These are phyloP conservation scores for Candida mattraensis DNA, from an alignment of 805 yeast species.

Conservation along the genomic window DNA sequence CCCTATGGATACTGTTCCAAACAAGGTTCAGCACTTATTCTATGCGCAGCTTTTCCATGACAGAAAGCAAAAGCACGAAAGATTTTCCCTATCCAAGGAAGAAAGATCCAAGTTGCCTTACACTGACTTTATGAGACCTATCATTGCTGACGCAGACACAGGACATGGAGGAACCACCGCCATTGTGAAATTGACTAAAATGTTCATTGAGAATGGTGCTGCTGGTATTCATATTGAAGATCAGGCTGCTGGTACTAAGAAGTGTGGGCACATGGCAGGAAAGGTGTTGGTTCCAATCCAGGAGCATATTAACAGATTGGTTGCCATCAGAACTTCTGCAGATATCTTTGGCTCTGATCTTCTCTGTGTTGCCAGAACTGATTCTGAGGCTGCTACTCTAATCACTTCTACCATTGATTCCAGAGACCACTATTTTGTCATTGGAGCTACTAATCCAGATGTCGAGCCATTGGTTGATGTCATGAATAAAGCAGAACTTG, in stretches of 20 bases:
- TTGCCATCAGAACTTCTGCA: constrained; percentile 92
- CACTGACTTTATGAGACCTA: constrained; percentile 89
- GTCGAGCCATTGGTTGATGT: constrained; percentile 71
- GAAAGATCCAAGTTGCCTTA: constrained; percentile 71
- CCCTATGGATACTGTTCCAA: constrained; percentile 98
- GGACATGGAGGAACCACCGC: constrained; percentile 99
- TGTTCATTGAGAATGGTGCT: constrained; percentile 97
- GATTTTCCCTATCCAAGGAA: constrained; percentile 58
- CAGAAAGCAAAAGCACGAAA: constrained; percentile 89
- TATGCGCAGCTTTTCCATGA: constrained; percentile 97
- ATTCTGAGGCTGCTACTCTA: constrained; percentile 96
- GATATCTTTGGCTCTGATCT: constrained; percentile 89
- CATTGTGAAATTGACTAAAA: constrained; percentile 88
- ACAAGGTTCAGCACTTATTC: constrained; percentile 95
- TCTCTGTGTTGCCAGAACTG: constrained; percentile 90
- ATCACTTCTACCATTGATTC: constrained; percentile 90
- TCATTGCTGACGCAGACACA: constrained; percentile 96
- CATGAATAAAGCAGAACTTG: constrained; percentile 76
- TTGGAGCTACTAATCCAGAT: constrained; percentile 88
- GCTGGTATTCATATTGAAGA: constrained; percentile 99
- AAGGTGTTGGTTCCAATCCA: constrained; percentile 96
- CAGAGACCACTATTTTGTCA: constrained; percentile 90
- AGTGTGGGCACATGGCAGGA: constrained; percentile 99
- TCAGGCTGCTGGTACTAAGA: constrained; percentile 98
- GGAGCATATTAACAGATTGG: constrained; percentile 93